Percentiles rank a stretch among this genome's conserved stretches.
phyloP scores from a whole-genome alignment of 768 basidiomycete genomes.

The Chalciporus sphaerocephalus region DNA sequence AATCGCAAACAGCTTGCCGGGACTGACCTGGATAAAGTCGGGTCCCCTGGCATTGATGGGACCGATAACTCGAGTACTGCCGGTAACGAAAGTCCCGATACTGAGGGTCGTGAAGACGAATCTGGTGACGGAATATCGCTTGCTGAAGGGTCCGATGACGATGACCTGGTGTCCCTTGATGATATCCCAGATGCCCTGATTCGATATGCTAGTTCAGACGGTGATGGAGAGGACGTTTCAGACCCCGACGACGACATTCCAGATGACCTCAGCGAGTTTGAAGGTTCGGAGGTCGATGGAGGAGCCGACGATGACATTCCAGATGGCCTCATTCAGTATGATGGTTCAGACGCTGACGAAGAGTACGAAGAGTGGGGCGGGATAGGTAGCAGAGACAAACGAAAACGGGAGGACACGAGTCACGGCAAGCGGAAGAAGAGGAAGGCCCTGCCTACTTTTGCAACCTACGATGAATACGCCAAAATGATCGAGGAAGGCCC shows the following conservation, averaged over 20 bases:
- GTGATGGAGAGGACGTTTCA: constrained; percentile 17
- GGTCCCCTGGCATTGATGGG: constrained; percentile 25
- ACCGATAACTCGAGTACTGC: constrained; percentile 32
- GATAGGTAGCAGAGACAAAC: constrained; percentile 51
- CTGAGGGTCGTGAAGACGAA: constrained; percentile 29
- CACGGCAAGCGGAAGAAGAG: constrained; percentile 63
- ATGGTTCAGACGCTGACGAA: constrained; percentile 41
- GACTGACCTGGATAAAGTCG: constrained; percentile 35
- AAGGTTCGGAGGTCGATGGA: constrained; percentile 45
- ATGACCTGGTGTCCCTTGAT: constrained; percentile 57
- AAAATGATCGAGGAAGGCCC: constrained; percentile 70
- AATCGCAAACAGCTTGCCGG: constrained; percentile 50
- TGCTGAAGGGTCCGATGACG: constrained; percentile 66
- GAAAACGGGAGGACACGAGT: constrained; percentile 37
- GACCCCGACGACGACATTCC: constrained; percentile 28
- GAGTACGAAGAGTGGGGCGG: constrained; percentile 31
- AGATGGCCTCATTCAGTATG: constrained; percentile 54
- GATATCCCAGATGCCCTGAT: constrained; percentile 56
- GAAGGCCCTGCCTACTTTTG: constrained; percentile 71
- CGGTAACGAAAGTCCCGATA: constrained; percentile 26
- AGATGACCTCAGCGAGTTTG: constrained; percentile 53
- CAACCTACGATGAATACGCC: constrained; percentile 83
- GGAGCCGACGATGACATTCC: constrained; percentile 36
- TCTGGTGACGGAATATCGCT: constrained; percentile 49
- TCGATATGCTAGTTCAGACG: constrained; percentile 55